These are phyloP conservation scores for Lyophyllum decastes DNA, from an alignment of 768 basidiomycete species.

Conservation along the genomic window DNA sequence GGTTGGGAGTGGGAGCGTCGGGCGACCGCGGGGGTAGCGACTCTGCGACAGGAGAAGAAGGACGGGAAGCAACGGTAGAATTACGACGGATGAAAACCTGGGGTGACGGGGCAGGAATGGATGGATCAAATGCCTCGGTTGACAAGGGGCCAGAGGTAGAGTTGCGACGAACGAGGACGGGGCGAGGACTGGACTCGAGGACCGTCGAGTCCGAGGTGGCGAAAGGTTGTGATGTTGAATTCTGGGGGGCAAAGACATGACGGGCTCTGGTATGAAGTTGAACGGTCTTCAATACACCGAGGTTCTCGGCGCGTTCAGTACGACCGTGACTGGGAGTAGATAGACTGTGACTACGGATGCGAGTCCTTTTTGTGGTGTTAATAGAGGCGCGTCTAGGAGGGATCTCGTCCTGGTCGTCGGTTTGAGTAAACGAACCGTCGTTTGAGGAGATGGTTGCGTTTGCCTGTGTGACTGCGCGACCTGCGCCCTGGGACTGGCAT, in stretches of 20 bases:
- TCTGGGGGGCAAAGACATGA: constrained; percentile 51
- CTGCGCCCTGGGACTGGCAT: constrained; percentile 51
- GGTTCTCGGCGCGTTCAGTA: constrained; percentile 39
- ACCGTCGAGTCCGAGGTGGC: constrained; percentile 19
- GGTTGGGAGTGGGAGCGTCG: constrained; percentile 9
- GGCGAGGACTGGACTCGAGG: constrained; percentile 24
- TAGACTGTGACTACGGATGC: constrained; percentile 63
- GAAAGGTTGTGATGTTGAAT: constrained; percentile 6
- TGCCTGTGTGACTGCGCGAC: constrained; percentile 73
- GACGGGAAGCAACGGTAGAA: constrained; percentile 12
- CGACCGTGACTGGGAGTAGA: constrained; percentile 46
- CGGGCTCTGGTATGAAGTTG: constrained; percentile 63
- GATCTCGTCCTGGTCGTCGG: constrained; percentile 62
- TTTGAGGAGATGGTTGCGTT: constrained; percentile 50
- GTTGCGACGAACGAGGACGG: constrained; percentile 46
- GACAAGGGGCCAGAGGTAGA: constrained; percentile 39
- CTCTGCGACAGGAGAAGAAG: constrained; percentile 1
- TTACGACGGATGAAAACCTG: constrained; percentile 14
- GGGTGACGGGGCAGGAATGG: constrained; percentile 19
- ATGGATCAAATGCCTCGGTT: constrained; percentile 22
- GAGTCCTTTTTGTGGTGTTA: constrained; percentile 32
- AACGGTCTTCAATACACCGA: constrained; percentile 65
- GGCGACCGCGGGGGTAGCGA: not conserved
- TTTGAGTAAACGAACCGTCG: constrained; percentile 46
- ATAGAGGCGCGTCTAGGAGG: constrained; percentile 29